Percentiles rank a stretch among this genome's conserved stretches.
Conservation (phyloP, 1,284 basidiomycete species). For the Athelia sp. region DNA sequence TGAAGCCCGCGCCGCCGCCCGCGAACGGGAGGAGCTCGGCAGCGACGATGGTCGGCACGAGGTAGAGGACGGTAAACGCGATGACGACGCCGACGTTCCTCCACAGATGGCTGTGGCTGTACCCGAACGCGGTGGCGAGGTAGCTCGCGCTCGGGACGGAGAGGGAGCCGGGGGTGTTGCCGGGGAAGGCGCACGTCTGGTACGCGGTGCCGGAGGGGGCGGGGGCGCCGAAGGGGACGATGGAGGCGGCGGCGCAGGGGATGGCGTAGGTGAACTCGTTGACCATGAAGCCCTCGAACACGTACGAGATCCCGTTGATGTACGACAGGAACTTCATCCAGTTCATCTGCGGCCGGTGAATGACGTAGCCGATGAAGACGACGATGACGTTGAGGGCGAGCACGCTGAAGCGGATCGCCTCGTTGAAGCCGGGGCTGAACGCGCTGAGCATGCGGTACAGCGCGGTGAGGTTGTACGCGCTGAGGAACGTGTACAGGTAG, state of each 20-base stretch:
- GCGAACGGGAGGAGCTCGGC: neutral
- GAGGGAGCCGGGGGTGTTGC: neutral
- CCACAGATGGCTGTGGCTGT: neutral
- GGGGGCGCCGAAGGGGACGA: neutral
- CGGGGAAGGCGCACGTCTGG: neutral
- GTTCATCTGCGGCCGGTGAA: neutral
- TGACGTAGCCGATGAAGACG: conserved; percentile 1
- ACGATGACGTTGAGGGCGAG: conserved; percentile 1
- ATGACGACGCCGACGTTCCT: neutral
- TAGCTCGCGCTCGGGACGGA: neutral
- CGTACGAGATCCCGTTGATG: neutral
- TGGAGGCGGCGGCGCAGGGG: neutral
- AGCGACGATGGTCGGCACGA: neutral
- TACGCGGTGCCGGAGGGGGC: neutral
- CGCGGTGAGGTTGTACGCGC: neutral
- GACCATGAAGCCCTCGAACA: neutral
- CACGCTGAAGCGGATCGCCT: neutral
- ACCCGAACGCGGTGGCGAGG: neutral
- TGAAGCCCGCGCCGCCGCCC: neutral
- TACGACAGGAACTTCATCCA: neutral
- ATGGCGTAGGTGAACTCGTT: neutral
- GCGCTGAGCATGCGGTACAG: neutral
- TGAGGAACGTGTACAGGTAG: neutral
- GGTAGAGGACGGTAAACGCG: neutral
- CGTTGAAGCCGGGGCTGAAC: neutral